phyloP scores from a whole-genome alignment of 208 protist genomes.

The Leishmania martiniquensis region DNA sequence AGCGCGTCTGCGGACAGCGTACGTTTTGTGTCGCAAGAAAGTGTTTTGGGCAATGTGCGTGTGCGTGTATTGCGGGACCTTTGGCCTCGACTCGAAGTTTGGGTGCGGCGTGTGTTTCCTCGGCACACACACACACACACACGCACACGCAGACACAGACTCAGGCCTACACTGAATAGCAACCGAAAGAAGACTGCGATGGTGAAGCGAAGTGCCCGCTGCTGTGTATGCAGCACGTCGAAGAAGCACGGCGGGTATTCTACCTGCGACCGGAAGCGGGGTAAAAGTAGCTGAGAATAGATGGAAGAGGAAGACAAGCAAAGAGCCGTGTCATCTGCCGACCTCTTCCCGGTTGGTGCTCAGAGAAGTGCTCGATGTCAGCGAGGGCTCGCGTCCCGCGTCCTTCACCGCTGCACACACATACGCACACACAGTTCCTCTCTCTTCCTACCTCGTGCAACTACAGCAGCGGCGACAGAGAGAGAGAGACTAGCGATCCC shows the following conservation, averaged over 20 bases:
- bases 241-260: neutral
- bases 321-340: neutral
- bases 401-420: neutral
- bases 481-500: neutral
- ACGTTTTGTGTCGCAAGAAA: conserved; percentile 1
- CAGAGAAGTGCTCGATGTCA: neutral
- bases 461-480: neutral
- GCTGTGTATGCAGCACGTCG: neutral
- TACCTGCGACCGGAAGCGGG: neutral
- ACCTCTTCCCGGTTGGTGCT: neutral
- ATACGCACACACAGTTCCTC: too few species aligned
- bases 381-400: neutral
- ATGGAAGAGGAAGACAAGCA: neutral
- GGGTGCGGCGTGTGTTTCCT: neutral
- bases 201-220: neutral
- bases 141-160: too few species aligned
- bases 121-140: neutral
- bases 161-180: too few species aligned
- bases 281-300: neutral
- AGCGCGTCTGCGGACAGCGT: neutral
- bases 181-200: too few species aligned
- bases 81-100: neutral
- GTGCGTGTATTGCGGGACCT: neutral
- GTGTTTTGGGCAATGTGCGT: neutral
- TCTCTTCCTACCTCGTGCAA: neutral